Conservation (phyloP, 305 asterid species). For the Solanum hybrid region DNA sequence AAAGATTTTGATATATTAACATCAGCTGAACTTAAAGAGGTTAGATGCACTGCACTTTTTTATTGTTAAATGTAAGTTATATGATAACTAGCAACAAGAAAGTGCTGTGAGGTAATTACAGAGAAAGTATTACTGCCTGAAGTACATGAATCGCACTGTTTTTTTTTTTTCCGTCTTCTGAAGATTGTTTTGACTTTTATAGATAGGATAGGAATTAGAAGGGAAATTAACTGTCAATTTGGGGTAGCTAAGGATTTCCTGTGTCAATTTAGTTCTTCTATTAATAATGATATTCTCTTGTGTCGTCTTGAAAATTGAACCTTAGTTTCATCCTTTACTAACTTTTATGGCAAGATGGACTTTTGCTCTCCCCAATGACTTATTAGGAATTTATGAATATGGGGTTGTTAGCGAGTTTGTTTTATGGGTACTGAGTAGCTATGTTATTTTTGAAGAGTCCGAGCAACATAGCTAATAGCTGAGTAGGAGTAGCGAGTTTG, state of each 20-base stretch:
- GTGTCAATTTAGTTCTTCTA: neutral
- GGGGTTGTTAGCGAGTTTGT: neutral
- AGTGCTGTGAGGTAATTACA: neutral
- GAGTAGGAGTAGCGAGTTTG: neutral
- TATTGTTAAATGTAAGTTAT: neutral
- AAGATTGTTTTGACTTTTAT: neutral
- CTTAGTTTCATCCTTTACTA: neutral
- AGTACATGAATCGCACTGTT: neutral
- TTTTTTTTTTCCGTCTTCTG: neutral
- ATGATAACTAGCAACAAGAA: neutral
- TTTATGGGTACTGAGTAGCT: neutral
- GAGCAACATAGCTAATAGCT: neutral
- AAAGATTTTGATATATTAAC: conserved; percentile 21
- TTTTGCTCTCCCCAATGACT: neutral
- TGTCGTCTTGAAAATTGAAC: neutral
- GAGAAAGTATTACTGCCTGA: neutral
- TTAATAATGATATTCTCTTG: neutral
- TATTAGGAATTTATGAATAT: neutral
- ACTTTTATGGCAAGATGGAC: neutral
- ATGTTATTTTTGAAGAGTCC: neutral
- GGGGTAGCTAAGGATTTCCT: neutral
- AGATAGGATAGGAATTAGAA: neutral
- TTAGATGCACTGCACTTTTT: neutral
- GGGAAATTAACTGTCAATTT: neutral
- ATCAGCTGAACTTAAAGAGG: conserved; percentile 28